phyloP scores from a whole-genome alignment of 78 protist genomes.

The Polysphondylium violaceum region DNA sequence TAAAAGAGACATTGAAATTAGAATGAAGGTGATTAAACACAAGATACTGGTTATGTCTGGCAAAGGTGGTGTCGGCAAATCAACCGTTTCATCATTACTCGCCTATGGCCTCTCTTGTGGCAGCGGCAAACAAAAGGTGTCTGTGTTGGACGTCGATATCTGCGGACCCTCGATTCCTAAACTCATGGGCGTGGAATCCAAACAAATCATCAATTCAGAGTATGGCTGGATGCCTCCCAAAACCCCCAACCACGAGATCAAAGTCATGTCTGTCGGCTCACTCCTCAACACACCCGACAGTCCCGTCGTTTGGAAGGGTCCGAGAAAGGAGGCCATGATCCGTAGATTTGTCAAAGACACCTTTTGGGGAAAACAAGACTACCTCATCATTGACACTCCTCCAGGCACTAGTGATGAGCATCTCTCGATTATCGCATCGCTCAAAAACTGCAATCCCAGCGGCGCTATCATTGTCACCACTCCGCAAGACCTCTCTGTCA shows the following conservation, averaged over 20 bases:
- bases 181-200: constrained; percentile 88
- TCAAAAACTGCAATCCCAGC: constrained; percentile 43
- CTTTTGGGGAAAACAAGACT: constrained; percentile 82
- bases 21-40: constrained; percentile 67
- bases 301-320: constrained; percentile 83
- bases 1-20: constrained; percentile 38
- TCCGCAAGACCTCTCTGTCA: constrained; percentile 55
- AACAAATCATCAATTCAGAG: constrained; percentile 66
- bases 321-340: constrained; percentile 74
- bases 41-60: constrained; percentile 96
- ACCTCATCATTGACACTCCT: constrained; percentile 74
- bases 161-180: constrained; percentile 98
- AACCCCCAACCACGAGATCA: constrained; percentile 22
- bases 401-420: constrained; percentile 86
- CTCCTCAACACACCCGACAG: background rate
- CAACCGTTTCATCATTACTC: constrained; percentile 40
- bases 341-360: constrained; percentile 68
- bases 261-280: constrained; percentile 75
- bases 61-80: constrained; percentile 96
- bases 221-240: constrained; percentile 79
- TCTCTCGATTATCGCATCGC: constrained; percentile 44
- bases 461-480: constrained; percentile 80
- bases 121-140: constrained; percentile 85
- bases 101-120: constrained; percentile 30
- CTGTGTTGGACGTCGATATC: constrained; percentile 98